phyloP scores from a whole-genome alignment of 73 alveolate species.

The Uronychia setigera region DNA sequence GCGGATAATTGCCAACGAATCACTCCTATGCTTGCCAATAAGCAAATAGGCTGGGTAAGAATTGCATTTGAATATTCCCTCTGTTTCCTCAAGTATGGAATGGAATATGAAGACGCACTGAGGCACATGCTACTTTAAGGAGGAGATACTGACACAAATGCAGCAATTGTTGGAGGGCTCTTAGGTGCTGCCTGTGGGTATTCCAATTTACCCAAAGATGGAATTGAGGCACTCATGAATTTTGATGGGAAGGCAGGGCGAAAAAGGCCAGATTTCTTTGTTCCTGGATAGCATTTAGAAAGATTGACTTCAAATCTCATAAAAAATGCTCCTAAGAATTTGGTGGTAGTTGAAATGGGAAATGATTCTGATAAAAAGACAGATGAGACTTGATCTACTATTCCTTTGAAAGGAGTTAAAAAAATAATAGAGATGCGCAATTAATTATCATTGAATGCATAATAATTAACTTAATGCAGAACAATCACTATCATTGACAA shows the following conservation, averaged over 20 bases:
- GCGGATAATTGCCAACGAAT: neutral
- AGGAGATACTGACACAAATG: slow-evolving; percentile 35
- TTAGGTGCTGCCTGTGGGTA: slow-evolving; percentile 23
- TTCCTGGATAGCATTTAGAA: slow-evolving; percentile 16
- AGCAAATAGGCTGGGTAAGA: slow-evolving; percentile 37
- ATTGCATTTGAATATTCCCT: slow-evolving; percentile 38
- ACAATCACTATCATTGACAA: no score
- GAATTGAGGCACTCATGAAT: neutral
- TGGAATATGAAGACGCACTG: slow-evolving; percentile 3
- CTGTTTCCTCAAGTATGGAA: neutral
- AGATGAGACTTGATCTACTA: no score
- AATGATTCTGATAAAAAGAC: no score
- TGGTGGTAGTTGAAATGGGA: no score
- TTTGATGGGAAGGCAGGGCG: neutral
- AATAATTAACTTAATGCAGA: no score
- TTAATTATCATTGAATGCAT: no score
- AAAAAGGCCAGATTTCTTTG: slow-evolving; percentile 22
- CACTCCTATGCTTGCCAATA: neutral
- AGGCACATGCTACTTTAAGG: neutral
- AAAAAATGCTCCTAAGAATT: neutral
- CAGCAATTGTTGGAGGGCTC: slow-evolving; percentile 40
- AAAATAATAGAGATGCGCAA: no score
- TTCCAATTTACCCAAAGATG: neutral
- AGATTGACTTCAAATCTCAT: neutral
- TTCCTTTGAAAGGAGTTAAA: no score